Conservation (phyloP, 441 rosid species). For the Adansonia rubrostipa region DNA sequence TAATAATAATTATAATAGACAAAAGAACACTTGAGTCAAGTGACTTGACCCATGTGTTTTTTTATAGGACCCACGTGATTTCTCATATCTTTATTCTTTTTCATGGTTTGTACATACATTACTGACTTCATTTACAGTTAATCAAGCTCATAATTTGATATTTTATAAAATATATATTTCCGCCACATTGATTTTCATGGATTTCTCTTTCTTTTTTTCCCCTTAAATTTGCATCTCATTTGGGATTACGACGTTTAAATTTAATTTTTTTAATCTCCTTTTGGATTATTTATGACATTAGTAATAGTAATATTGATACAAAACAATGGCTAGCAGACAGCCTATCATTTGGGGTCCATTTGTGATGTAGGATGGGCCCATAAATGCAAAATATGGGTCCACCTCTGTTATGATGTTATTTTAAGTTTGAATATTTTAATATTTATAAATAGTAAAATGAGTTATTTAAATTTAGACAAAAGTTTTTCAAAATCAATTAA, state of each 20-base stretch:
- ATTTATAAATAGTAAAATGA: no score
- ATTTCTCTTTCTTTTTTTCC: no score
- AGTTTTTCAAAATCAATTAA: no score
- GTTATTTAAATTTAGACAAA: no score
- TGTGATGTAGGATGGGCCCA: not conserved
- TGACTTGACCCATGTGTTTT: no score
- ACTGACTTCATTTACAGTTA: no score
- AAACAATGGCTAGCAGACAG: not conserved
- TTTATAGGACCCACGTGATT: no score
- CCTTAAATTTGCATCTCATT: not conserved
- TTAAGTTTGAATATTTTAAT: not conserved
- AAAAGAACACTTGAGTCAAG: not conserved
- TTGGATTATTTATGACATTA: not conserved
- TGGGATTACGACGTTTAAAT: not conserved
- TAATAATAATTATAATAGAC: no score
- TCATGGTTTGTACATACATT: no score
- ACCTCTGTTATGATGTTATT: not conserved
- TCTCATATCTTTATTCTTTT: no score
- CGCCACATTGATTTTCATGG: not conserved
- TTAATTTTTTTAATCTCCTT: not conserved
- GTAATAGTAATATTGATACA: not conserved
- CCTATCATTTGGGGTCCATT: slow-evolving; percentile 1
- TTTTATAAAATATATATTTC: no score
- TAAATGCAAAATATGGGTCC: not conserved
- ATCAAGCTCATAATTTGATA: no score